A percentile compares a stretch with the other conserved stretches of the same genome.
These are phyloP conservation scores for Chenopodium album DNA, from an alignment of 148 eudicot species.

Conservation along the genomic window DNA sequence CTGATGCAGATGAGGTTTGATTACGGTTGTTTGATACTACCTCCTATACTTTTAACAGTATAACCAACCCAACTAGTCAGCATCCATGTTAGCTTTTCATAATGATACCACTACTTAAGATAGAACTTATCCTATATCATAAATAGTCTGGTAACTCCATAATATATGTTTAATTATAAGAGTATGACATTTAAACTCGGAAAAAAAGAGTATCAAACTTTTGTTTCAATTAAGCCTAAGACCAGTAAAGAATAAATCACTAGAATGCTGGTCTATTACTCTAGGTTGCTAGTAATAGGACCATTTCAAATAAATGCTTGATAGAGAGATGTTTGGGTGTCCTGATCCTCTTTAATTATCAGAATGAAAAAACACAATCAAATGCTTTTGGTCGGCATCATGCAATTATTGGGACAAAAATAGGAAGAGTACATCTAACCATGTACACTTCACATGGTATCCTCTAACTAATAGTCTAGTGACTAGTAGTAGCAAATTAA, in stretches of 20 bases:
- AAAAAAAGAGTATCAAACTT: too few species aligned
- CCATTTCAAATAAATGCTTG: background rate
- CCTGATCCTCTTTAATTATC: background rate
- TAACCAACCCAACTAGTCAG: too few species aligned
- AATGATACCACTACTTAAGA: too few species aligned
- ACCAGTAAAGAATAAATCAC: background rate
- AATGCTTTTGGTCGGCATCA: slow-evolving; percentile 26
- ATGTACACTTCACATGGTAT: slow-evolving; percentile 23
- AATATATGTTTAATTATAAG: too few species aligned
- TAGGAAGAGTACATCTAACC: slow-evolving; percentile 7
- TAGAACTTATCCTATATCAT: too few species aligned
- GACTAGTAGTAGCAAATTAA: background rate
- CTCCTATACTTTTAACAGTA: too few species aligned
- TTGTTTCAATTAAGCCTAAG: background rate
- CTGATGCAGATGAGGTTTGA: too few species aligned
- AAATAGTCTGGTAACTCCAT: too few species aligned
- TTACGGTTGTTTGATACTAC: too few species aligned
- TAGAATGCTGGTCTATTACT: background rate
- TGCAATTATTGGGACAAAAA: slow-evolving; percentile 23
- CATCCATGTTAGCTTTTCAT: too few species aligned
- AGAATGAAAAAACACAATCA: slow-evolving; percentile 3
- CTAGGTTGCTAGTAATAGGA: background rate
- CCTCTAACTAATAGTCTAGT: background rate
- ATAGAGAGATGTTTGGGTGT: background rate
- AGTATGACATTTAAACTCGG: too few species aligned